These are phyloP conservation scores for Basidioascus undulatus DNA, from an alignment of 768 basidiomycete species.

Conservation along the genomic window DNA sequence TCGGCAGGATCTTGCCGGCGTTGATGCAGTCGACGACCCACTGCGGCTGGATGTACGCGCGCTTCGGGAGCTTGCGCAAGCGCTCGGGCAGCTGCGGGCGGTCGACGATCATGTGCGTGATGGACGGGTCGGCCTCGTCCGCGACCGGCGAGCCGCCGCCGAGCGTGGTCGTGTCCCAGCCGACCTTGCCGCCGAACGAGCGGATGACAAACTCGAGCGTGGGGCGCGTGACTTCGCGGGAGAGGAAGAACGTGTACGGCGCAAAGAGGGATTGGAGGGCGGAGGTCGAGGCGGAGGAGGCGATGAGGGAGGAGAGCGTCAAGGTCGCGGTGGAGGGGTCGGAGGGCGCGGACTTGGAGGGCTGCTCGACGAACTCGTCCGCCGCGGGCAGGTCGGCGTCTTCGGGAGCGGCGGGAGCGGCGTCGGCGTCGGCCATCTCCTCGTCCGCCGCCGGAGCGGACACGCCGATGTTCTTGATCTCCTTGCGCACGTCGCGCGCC, in stretches of 20 bases:
- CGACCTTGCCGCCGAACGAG: constrained; percentile 72
- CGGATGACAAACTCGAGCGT: constrained; percentile 87
- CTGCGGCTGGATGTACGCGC: constrained; percentile 86
- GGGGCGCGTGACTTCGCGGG: constrained; percentile 68
- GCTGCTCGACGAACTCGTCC: constrained; percentile 18
- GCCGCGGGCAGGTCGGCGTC: constrained; percentile 11
- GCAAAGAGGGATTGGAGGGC: constrained; percentile 41
- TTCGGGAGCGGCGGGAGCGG: constrained; percentile 9
- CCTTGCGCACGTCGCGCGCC: constrained; percentile 30
- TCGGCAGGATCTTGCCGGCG: constrained; percentile 52
- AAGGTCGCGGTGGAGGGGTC: constrained; percentile 14
- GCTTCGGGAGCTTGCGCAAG: constrained; percentile 24
- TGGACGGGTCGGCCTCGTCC: constrained; percentile 48
- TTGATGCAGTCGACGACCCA: constrained; percentile 97
- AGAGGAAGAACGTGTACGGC: constrained; percentile 75
- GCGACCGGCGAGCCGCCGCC: constrained; percentile 53
- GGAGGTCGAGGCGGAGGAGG: constrained; percentile 18
- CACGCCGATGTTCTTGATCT: constrained; percentile 27
- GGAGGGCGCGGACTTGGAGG: constrained; percentile 13
- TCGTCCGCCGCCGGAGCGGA: constrained; percentile 8
- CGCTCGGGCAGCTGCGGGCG: constrained; percentile 27
- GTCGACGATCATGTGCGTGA: constrained; percentile 91
- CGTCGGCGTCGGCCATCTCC: constrained; percentile 12
- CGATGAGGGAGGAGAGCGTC: constrained; percentile 8
- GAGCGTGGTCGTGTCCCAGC: constrained; percentile 54